These are phyloP conservation scores for Colletotrichum sojae DNA, from an alignment of 2,329 filamentous ascomycete genomes.

Conservation along the genomic window DNA sequence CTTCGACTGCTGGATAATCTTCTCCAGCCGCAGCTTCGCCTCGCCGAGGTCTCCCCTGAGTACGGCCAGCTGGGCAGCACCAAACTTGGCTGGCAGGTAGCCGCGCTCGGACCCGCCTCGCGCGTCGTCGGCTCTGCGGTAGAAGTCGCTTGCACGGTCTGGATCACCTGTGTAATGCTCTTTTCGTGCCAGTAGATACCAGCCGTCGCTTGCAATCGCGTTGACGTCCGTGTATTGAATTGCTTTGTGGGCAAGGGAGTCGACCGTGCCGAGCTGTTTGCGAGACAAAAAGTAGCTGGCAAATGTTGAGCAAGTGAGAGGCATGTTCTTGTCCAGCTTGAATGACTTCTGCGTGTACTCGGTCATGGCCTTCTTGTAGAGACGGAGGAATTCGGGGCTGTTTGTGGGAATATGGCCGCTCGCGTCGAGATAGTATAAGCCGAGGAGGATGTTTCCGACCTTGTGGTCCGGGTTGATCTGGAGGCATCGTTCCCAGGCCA, in stretches of 20 bases:
- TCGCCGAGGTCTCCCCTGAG: constrained; percentile 88
- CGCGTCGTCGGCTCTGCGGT: constrained; percentile 90
- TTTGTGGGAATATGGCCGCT: constrained; percentile 87
- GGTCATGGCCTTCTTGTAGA: constrained; percentile 95
- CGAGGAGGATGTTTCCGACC: constrained; percentile 90
- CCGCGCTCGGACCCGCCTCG: constrained; percentile 92
- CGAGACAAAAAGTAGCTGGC: constrained; percentile 90
- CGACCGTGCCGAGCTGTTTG: constrained; percentile 85
- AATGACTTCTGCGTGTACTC: constrained; percentile 95
- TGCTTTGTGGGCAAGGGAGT: constrained; percentile 89
- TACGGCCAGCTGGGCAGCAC: constrained; percentile 89
- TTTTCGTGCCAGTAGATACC: constrained; percentile 94
- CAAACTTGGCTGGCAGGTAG: constrained; percentile 95
- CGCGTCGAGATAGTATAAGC: constrained; percentile 89
- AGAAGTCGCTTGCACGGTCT: constrained; percentile 85
- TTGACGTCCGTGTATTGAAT: constrained; percentile 98
- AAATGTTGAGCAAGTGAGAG: constrained; percentile 91
- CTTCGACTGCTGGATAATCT: constrained; percentile 89
- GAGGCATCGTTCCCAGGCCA: constrained; percentile 89
- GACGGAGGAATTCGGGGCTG: constrained; percentile 84
- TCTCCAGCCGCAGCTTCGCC: constrained; percentile 93
- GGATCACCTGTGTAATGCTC: constrained; percentile 86
- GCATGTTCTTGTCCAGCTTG: constrained; percentile 92
- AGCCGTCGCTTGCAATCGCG: constrained; percentile 95
- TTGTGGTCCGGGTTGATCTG: constrained; percentile 88